These are phyloP conservation scores for Thermothelomyces thermophilus DNA, from an alignment of 2,329 filamentous ascomycete genomes.

Conservation along the genomic window DNA sequence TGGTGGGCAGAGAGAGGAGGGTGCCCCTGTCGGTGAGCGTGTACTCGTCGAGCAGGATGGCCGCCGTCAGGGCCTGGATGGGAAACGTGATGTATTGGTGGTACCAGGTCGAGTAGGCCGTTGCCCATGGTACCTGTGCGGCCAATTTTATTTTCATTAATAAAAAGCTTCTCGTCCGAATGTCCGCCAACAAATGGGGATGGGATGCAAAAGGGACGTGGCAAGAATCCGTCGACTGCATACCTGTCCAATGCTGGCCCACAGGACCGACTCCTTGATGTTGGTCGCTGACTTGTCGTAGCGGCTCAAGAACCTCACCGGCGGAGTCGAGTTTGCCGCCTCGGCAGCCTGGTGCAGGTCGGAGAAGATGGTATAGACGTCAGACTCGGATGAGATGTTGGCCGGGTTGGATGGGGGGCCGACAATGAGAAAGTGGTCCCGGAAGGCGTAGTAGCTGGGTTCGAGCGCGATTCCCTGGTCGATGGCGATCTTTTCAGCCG, in stretches of 20 bases:
- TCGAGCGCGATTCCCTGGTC: background rate
- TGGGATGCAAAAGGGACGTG: too few species aligned
- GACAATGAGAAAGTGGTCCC: slow-evolving; percentile 6
- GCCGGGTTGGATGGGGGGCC: background rate
- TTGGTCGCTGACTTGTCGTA: slow-evolving; percentile 7
- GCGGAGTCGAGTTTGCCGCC: slow-evolving; percentile 3
- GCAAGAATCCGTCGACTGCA: background rate
- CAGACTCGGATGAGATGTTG: background rate
- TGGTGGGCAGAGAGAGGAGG: slow-evolving; percentile 3
- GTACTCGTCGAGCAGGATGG: slow-evolving; percentile 8
- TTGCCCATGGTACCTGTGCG: background rate
- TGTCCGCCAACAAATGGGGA: too few species aligned
- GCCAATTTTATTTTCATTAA: background rate
- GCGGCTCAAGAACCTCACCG: slow-evolving; percentile 3
- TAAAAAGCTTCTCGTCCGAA: background rate
- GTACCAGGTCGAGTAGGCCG: slow-evolving; percentile 5
- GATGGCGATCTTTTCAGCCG: slow-evolving; percentile 1
- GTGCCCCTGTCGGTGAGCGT: slow-evolving; percentile 4
- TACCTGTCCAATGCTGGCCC: slow-evolving; percentile 8
- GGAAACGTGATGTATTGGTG: slow-evolving; percentile 8
- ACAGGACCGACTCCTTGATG: slow-evolving; percentile 6
- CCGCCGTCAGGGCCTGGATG: background rate
- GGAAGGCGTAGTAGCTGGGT: background rate
- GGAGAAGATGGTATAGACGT: slow-evolving; percentile 3
- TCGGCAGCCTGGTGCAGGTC: slow-evolving; percentile 4